These are phyloP conservation scores for Arthrocladium fulminans DNA, from an alignment of 2,329 filamentous ascomycete genomes.

Conservation along the genomic window DNA sequence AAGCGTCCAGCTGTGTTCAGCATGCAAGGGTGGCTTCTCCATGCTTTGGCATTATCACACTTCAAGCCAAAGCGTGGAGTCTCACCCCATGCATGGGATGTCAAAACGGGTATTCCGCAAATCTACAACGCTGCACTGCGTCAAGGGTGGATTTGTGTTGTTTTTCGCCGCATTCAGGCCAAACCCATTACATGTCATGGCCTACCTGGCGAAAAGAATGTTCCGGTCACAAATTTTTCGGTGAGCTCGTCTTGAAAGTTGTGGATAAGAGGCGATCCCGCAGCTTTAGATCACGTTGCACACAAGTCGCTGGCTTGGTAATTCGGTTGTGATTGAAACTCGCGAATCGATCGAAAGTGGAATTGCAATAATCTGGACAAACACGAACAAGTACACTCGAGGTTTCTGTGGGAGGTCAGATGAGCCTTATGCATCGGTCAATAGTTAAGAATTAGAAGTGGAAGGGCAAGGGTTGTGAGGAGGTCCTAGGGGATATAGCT, in stretches of 20 bases:
- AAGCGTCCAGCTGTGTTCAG: too few species aligned
- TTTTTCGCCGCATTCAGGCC: neutral
- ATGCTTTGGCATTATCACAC: neutral
- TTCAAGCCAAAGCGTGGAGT: neutral
- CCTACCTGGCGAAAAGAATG: neutral
- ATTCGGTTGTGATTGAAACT: slow-evolving; percentile 6
- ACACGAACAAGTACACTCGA: neutral
- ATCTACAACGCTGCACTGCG: neutral
- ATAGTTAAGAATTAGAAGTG: neutral
- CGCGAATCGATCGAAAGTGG: slow-evolving; percentile 6
- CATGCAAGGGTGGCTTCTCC: neutral
- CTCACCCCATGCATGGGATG: neutral
- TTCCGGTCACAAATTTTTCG: neutral
- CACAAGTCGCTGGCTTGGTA: slow-evolving; percentile 1
- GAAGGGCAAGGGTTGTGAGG: neutral
- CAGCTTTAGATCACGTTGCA: slow-evolving; percentile 6
- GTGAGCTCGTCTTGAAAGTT: too few species aligned
- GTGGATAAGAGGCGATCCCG: neutral
- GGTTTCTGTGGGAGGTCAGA: neutral
- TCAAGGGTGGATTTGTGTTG: neutral
- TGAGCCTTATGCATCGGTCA: neutral
- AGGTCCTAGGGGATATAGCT: slow-evolving; percentile 1
- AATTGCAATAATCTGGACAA: neutral
- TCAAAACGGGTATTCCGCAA: slow-evolving; percentile 7
- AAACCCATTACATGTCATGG: neutral